Evolutionary conservation across 2,329 filamentous ascomycete species (phyloP).

Genomic region (Clonostachys chloroleuca): DNA sequence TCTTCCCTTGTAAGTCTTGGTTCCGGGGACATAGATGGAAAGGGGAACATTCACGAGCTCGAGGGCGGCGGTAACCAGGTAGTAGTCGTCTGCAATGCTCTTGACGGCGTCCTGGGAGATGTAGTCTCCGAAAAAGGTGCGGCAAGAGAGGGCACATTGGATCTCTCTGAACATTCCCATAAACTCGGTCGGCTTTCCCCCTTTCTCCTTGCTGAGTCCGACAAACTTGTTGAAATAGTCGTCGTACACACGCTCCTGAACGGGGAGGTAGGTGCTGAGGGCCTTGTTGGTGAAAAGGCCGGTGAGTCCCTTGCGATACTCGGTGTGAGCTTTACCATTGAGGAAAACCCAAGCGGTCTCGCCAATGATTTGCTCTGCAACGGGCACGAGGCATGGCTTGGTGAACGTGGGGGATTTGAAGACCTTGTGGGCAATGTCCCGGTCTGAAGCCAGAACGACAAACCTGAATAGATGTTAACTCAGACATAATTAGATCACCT

Average conservation of each 20-base stretch:
- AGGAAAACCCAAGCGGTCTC: slow-evolving; percentile 76
- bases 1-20: slow-evolving; percentile 74
- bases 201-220: slow-evolving; percentile 45
- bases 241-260: slow-evolving; percentile 68
- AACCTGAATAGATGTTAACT: slow-evolving; percentile 45
- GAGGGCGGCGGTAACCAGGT: slow-evolving; percentile 70
- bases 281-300: slow-evolving; percentile 71
- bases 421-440: slow-evolving; percentile 76
- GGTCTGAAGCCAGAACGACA: slow-evolving; percentile 72
- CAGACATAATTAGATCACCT: background rate
- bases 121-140: slow-evolving; percentile 78
- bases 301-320: slow-evolving; percentile 73
- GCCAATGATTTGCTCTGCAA: slow-evolving; percentile 69
- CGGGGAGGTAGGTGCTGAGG: slow-evolving; percentile 65
- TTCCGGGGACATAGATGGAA: slow-evolving; percentile 67
- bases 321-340: slow-evolving; percentile 70
- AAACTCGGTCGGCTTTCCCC: slow-evolving; percentile 57
- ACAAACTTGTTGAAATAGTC: slow-evolving; percentile 68
- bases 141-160: slow-evolving; percentile 73
- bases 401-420: slow-evolving; percentile 74
- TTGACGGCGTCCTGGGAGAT: slow-evolving; percentile 68
- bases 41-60: slow-evolving; percentile 75
- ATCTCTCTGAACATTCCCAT: slow-evolving; percentile 73
- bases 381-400: slow-evolving; percentile 74
- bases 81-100: slow-evolving; percentile 75